Conservation (phyloP, 73 alveolate species). For the Symbiodinium pilosum region DNA sequence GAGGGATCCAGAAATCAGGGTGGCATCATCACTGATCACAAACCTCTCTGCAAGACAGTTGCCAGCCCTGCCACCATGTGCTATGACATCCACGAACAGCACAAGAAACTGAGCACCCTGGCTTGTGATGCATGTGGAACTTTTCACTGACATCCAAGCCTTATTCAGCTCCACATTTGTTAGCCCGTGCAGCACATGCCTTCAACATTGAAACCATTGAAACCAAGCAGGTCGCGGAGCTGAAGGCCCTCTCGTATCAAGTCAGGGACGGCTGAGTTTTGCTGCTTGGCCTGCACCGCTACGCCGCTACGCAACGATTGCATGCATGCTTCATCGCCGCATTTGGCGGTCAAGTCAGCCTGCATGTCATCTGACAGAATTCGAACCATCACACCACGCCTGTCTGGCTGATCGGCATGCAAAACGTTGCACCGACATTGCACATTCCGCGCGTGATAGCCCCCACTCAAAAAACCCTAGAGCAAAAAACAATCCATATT, state of each 20-base stretch:
- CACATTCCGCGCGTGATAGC: too few species aligned
- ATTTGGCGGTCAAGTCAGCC: background rate
- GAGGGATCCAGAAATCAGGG: conserved; percentile 47
- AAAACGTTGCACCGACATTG: too few species aligned
- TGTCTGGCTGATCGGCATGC: background rate
- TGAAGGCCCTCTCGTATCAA: conserved; percentile 4
- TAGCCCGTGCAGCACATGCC: too few species aligned
- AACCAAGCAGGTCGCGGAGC: background rate
- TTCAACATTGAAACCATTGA: too few species aligned
- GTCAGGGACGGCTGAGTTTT: background rate
- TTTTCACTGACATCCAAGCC: conserved; percentile 45
- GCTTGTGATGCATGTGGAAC: conserved; percentile 74
- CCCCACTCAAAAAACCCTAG: too few species aligned
- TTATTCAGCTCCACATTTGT: background rate
- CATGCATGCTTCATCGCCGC: background rate
- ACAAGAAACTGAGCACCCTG: background rate
- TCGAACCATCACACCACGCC: conserved; percentile 67
- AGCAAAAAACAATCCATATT: too few species aligned
- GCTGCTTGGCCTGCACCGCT: conserved; percentile 22
- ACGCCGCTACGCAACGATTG: too few species aligned
- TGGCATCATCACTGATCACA: background rate
- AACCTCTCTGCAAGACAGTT: background rate
- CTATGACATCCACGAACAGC: background rate
- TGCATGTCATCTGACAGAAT: conserved; percentile 62
- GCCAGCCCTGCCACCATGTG: background rate